Percentiles rank a stretch among this genome's conserved stretches.
Evolutionary conservation across 805 yeast species (phyloP).

Genomic region (Cyberlindnera samutprakarnensis): DNA sequence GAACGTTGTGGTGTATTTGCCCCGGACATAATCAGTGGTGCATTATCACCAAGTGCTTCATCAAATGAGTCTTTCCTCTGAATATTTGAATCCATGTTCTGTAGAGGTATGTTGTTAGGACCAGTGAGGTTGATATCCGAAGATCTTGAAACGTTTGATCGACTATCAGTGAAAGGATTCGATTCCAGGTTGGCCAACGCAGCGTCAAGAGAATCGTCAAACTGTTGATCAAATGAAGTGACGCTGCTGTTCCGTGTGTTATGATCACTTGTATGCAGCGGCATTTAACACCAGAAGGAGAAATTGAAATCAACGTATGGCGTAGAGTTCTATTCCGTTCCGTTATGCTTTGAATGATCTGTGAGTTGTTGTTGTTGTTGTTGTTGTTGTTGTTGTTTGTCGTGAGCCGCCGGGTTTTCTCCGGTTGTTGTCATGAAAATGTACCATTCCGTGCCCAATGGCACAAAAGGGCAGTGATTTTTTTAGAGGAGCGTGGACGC

Average conservation of each 20-base stretch:
- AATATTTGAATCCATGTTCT: constrained; percentile 19
- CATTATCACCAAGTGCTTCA: constrained; percentile 14
- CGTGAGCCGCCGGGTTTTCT: no score
- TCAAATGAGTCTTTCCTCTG: constrained; percentile 22
- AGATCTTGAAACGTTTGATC: constrained; percentile 22
- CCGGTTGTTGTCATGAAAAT: no score
- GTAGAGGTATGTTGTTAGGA: constrained; percentile 27
- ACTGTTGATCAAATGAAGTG: constrained; percentile 50
- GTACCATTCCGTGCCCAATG: no score
- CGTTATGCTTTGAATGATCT: no score
- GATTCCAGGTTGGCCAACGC: constrained; percentile 50
- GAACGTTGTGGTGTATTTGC: background rate
- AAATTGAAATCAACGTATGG: background rate
- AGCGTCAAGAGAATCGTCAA: constrained; percentile 58
- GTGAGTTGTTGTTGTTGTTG: no score
- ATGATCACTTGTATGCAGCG: constrained; percentile 12
- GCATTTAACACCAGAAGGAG: constrained; percentile 13
- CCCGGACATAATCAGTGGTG: constrained; percentile 9
- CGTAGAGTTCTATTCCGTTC: background rate
- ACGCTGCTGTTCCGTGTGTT: constrained; percentile 22
- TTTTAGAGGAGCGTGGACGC: no score
- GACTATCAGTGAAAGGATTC: constrained; percentile 27
- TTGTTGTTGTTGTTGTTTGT: no score
- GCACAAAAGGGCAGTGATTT: no score
- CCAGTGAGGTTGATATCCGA: no score